These are phyloP conservation scores for Evansstolkia leycettana DNA, from an alignment of 495 filamentous ascomycete genomes.

Conservation along the genomic window DNA sequence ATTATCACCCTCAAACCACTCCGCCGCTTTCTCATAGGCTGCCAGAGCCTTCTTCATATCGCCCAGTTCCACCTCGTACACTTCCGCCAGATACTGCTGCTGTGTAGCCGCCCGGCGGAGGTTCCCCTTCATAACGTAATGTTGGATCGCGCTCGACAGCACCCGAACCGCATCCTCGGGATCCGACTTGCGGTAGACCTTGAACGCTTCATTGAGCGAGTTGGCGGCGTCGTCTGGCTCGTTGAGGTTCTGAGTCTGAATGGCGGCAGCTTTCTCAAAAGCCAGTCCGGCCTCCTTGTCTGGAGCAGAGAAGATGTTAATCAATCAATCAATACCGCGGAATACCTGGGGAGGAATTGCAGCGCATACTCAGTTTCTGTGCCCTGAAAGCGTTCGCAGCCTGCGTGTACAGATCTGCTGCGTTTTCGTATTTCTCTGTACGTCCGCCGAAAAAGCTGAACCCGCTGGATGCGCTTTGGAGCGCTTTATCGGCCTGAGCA, in stretches of 20 bases:
- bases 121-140: constrained; percentile 75
- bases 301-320: constrained; percentile 13
- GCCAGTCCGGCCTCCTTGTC: constrained; percentile 70
- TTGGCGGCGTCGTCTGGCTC: constrained; percentile 86
- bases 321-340: neutral
- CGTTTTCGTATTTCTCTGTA: constrained; percentile 74
- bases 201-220: constrained; percentile 65
- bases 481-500: constrained; percentile 68
- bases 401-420: constrained; percentile 67
- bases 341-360: constrained; percentile 5
- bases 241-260: constrained; percentile 65
- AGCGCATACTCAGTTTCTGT: constrained; percentile 49
- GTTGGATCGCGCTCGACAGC: constrained; percentile 58
- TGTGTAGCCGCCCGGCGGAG: constrained; percentile 79
- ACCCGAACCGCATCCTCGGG: constrained; percentile 69
- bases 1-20: constrained; percentile 79
- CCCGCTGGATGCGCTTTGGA: constrained; percentile 54
- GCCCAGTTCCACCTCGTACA: constrained; percentile 67
- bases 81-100: constrained; percentile 72
- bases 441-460: constrained; percentile 67
- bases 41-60: constrained; percentile 66
- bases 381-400: constrained; percentile 74
- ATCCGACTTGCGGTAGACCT: constrained; percentile 70
- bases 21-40: constrained; percentile 67
- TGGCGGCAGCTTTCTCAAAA: constrained; percentile 65